Percentiles rank a stretch among this genome's conserved stretches.
Conservation (phyloP, 176 grass and related monocot species). For the Oryza glaberrima region DNA sequence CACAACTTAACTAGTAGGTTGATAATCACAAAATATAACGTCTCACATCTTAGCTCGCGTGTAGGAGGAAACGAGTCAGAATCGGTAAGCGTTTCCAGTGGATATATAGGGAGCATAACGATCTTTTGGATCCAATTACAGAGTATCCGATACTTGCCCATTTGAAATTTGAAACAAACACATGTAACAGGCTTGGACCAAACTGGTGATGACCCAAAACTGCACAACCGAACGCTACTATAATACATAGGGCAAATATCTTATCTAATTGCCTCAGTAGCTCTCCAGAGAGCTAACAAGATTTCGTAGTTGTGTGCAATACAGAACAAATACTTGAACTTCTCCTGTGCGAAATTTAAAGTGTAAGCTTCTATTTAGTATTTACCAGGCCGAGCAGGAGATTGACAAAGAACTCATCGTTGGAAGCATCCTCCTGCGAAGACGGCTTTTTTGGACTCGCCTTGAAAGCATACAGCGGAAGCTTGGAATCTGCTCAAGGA, state of each 20-base stretch:
- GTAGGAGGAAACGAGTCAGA: no score
- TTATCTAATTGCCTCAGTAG: background rate
- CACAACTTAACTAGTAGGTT: background rate
- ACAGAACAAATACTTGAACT: background rate
- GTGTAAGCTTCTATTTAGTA: conserved; percentile 37
- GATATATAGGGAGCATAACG: no score
- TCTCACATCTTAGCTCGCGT: no score
- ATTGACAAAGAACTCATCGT: conserved; percentile 64
- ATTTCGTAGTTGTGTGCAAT: background rate
- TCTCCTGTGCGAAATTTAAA: background rate
- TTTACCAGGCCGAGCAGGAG: conserved; percentile 87
- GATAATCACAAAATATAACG: background rate
- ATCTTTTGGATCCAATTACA: background rate
- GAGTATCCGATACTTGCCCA: background rate
- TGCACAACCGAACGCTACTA: background rate
- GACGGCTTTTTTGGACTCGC: conserved; percentile 20
- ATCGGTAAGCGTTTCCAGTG: no score
- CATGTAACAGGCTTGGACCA: background rate
- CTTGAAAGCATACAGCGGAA: conserved; percentile 80
- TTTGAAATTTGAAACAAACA: background rate
- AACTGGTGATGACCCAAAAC: background rate
- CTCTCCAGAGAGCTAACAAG: background rate
- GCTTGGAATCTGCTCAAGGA: conserved; percentile 69
- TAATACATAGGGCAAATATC: background rate
- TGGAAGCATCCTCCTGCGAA: conserved; percentile 31